These are phyloP conservation scores for Boletus hoseneyae DNA, from an alignment of 1,284 basidiomycete genomes.

Conservation along the genomic window DNA sequence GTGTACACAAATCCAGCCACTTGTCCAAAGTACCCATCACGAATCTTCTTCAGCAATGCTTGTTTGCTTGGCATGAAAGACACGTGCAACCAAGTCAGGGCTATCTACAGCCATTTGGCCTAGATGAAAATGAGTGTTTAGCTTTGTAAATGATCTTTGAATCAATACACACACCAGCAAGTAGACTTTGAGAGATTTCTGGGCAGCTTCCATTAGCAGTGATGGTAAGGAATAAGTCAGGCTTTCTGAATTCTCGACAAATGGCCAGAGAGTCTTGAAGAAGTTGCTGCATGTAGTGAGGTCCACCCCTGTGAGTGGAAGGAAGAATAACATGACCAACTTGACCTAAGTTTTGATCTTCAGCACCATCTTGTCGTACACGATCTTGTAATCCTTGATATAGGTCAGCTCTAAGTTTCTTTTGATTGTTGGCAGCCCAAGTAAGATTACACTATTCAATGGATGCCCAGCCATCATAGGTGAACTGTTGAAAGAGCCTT, in stretches of 20 bases:
- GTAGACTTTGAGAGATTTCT: slow-evolving; percentile 40
- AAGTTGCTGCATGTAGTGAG: slow-evolving; percentile 3
- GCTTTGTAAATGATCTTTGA: neutral
- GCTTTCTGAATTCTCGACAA: slow-evolving; percentile 8
- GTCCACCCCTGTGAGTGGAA: neutral
- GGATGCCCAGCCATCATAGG: slow-evolving; percentile 36
- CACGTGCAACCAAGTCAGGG: slow-evolving; percentile 44
- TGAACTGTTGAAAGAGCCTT: slow-evolving; percentile 40
- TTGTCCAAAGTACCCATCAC: slow-evolving; percentile 8
- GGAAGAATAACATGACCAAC: slow-evolving; percentile 7
- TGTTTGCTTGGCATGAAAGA: slow-evolving; percentile 44
- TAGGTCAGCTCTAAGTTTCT: slow-evolving; percentile 32
- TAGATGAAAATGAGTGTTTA: neutral
- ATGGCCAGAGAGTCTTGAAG: slow-evolving; percentile 14
- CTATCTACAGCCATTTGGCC: slow-evolving; percentile 39
- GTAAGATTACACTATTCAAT: slow-evolving; percentile 33
- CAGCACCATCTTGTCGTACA: neutral
- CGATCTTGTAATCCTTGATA: slow-evolving; percentile 13
- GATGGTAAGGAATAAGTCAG: slow-evolving; percentile 12
- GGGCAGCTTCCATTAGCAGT: slow-evolving; percentile 42
- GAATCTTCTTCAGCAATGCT: slow-evolving; percentile 31
- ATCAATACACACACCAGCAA: slow-evolving; percentile 19
- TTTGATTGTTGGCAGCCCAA: slow-evolving; percentile 36
- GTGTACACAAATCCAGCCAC: slow-evolving; percentile 13
- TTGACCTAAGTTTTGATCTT: neutral